phyloP scores from a whole-genome alignment of 2,329 filamentous ascomycete genomes.

The Ceratocystis huliohia region DNA sequence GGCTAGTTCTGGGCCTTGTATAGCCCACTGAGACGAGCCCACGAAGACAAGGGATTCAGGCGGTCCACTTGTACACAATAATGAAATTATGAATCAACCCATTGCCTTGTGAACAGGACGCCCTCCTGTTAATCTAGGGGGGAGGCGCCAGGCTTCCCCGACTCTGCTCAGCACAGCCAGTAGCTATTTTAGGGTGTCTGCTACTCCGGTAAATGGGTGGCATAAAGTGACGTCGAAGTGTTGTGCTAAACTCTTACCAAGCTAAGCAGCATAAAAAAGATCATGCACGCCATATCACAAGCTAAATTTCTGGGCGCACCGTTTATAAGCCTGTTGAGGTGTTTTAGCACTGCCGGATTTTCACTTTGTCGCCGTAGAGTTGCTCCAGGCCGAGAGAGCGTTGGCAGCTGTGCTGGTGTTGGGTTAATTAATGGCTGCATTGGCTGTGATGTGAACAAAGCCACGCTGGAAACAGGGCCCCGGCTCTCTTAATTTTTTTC shows the following conservation, averaged over 20 bases:
- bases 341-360: neutral
- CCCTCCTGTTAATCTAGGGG: too few species aligned
- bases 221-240: neutral
- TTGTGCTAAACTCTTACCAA: neutral
- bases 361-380: neutral
- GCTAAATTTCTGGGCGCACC: neutral
- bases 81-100: neutral
- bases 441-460: slow-evolving; percentile 3
- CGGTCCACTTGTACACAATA: neutral
- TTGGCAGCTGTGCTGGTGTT: neutral
- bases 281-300: neutral
- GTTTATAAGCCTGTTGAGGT: neutral
- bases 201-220: neutral
- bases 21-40: too few species aligned
- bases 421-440: neutral
- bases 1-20: neutral
- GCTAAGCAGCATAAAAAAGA: neutral
- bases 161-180: too few species aligned
- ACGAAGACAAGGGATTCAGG: too few species aligned
- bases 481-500: neutral
- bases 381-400: neutral
- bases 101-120: too few species aligned
- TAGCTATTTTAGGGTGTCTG: neutral
- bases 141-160: too few species aligned
- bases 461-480: neutral